These are phyloP conservation scores for Phytophthora lateralis DNA, from an alignment of 352 stramenopile species.

Conservation along the genomic window DNA sequence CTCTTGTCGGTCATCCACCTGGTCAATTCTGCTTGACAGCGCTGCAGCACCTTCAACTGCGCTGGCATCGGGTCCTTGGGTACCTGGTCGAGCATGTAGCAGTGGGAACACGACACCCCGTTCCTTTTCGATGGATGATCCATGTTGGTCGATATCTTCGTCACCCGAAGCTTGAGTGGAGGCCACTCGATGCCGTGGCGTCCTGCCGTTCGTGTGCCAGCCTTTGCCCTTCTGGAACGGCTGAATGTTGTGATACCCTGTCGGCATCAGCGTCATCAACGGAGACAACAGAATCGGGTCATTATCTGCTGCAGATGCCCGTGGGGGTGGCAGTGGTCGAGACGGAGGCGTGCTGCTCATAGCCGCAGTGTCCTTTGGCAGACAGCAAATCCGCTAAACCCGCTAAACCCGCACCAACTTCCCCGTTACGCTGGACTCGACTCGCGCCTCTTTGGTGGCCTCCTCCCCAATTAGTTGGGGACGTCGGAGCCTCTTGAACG, in stretches of 20 bases:
- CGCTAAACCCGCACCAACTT: neutral
- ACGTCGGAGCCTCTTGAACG: slow-evolving; percentile 3
- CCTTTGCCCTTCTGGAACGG: slow-evolving; percentile 68
- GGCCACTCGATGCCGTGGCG: slow-evolving; percentile 10
- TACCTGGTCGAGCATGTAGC: slow-evolving; percentile 10
- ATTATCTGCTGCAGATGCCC: slow-evolving; percentile 14
- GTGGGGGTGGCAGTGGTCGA: slow-evolving; percentile 16
- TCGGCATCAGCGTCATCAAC: slow-evolving; percentile 63
- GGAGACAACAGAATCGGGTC: slow-evolving; percentile 47
- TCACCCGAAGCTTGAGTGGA: slow-evolving; percentile 17
- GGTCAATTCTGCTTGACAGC: neutral
- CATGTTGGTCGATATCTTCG: slow-evolving; percentile 13
- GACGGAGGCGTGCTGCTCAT: slow-evolving; percentile 24
- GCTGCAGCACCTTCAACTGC: slow-evolving; percentile 20
- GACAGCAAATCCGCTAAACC: neutral
- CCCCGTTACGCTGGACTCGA: slow-evolving; percentile 16
- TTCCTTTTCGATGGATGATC: slow-evolving; percentile 16
- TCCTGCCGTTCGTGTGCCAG: slow-evolving; percentile 67
- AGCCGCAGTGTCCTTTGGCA: slow-evolving; percentile 2
- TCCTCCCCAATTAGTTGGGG: slow-evolving; percentile 33
- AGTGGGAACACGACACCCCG: slow-evolving; percentile 57
- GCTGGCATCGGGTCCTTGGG: slow-evolving; percentile 27
- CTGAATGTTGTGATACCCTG: slow-evolving; percentile 72
- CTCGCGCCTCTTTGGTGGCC: slow-evolving; percentile 10
- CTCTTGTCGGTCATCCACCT: slow-evolving; percentile 29